Evolutionary conservation across 2,329 filamentous ascomycete species (phyloP).

Genomic region (Hymenoscyphus occultus): DNA sequence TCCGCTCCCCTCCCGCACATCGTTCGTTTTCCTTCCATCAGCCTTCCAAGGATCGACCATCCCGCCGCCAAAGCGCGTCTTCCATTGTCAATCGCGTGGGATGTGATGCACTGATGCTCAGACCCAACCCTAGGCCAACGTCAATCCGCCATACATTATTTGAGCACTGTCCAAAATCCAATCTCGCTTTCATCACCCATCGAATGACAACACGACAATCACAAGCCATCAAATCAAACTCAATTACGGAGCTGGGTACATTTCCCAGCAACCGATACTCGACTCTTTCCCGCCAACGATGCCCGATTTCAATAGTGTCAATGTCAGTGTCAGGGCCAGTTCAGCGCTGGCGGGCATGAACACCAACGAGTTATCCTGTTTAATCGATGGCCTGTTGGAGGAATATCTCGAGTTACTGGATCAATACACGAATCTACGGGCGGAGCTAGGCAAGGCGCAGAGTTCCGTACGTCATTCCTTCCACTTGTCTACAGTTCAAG

Average conservation of each 20-base stretch:
- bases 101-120: background rate
- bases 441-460: constrained; percentile 52
- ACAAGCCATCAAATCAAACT: background rate
- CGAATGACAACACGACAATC: constrained; percentile 8
- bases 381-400: constrained; percentile 62
- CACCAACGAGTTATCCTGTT: constrained; percentile 15
- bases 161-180: background rate
- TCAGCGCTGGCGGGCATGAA: background rate
- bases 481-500: background rate
- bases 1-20: background rate
- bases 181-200: background rate
- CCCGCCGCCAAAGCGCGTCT: constrained; percentile 4
- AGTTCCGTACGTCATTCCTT: constrained; percentile 43
- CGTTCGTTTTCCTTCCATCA: constrained; percentile 3
- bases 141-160: too few relatives aligned
- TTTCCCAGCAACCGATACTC: background rate
- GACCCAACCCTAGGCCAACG: background rate
- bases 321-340: background rate
- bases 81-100: background rate
- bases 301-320: background rate
- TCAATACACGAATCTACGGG: constrained; percentile 60
- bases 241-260: background rate
- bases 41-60: background rate
- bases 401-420: constrained; percentile 65
- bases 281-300: background rate